These are phyloP conservation scores for Aspergillus fumigatus DNA, from an alignment of 2,329 filamentous ascomycete species.

Conservation along the genomic window DNA sequence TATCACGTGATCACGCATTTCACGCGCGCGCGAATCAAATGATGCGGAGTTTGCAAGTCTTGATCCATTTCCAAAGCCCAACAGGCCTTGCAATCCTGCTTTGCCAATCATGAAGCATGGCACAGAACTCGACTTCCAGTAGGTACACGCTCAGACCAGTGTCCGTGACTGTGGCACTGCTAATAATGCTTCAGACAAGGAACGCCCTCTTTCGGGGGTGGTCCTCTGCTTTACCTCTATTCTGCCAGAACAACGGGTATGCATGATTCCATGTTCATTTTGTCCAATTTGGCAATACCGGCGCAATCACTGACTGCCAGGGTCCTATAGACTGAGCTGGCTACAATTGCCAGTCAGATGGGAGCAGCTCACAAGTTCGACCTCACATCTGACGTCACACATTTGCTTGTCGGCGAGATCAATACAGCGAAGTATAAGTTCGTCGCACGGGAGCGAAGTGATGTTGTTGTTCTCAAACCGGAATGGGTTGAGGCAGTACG, in stretches of 20 bases:
- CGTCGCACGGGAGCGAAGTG: constrained; percentile 81
- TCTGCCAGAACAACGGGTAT: constrained; percentile 70
- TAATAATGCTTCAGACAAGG: constrained; percentile 44
- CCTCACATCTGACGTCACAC: constrained; percentile 91
- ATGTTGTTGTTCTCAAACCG: constrained; percentile 77
- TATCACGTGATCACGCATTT: constrained; percentile 4
- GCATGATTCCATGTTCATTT: constrained; percentile 22
- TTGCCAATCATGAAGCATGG: constrained; percentile 39
- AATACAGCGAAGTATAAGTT: constrained; percentile 93
- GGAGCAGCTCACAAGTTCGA: constrained; percentile 85
- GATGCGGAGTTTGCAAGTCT: constrained; percentile 3
- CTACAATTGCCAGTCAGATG: constrained; percentile 63
- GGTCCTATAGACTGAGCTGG: constrained; percentile 35
- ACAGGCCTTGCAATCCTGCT: constrained; percentile 1
- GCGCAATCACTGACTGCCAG: constrained; percentile 1
- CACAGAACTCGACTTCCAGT: constrained; percentile 32
- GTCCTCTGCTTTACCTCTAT: constrained; percentile 87
- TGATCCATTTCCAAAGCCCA: constrained; percentile 1
- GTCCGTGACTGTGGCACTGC: constrained; percentile 1
- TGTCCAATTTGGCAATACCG: not conserved
- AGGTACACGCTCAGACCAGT: constrained; percentile 13
- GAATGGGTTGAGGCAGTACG: constrained; percentile 80
- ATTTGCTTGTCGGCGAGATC: constrained; percentile 84
- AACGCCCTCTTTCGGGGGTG: constrained; percentile 64
- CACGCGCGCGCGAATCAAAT: constrained; percentile 2